phyloP scores from a whole-genome alignment of 305 asterid genomes.

The Rubia balearica region DNA sequence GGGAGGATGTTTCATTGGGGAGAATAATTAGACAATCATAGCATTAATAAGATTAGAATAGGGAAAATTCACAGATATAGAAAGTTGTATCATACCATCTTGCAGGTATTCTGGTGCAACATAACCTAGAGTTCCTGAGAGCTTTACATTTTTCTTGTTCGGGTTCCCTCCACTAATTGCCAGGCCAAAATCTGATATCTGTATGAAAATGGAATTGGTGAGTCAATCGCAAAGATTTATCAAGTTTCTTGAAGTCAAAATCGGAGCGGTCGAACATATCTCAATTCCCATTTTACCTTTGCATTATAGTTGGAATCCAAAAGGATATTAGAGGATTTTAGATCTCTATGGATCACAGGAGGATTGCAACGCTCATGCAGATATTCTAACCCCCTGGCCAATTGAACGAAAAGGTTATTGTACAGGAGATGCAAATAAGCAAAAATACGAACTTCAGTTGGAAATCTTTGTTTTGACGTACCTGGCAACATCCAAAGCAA shows the following conservation, averaged over 20 bases:
- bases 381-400: slow-evolving; percentile 73
- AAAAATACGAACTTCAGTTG: neutral
- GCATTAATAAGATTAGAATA: neutral
- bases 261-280: neutral
- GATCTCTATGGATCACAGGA: slow-evolving; percentile 78
- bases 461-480: slow-evolving; percentile 16
- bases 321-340: slow-evolving; percentile 82
- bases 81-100: slow-evolving; percentile 48
- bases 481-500: slow-evolving; percentile 92
- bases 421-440: neutral
- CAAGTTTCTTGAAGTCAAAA: neutral
- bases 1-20: neutral
- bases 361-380: slow-evolving; percentile 85
- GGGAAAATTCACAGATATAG: slow-evolving; percentile 9
- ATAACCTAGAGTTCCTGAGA: slow-evolving; percentile 85
- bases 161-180: slow-evolving; percentile 52
- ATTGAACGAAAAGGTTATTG: neutral
- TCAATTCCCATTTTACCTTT: slow-evolving; percentile 40
- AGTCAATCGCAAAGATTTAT: neutral
- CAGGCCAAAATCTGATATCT: slow-evolving; percentile 90
- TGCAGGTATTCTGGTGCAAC: slow-evolving; percentile 86
- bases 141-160: slow-evolving; percentile 45
- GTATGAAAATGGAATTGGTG: slow-evolving; percentile 24
- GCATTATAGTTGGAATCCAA: slow-evolving; percentile 72
- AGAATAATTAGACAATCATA: neutral